Percentiles rank a stretch among this genome's conserved stretches.
Conservation (phyloP, 2,329 filamentous ascomycete genomes). For the Fusarium caatingaense region DNA sequence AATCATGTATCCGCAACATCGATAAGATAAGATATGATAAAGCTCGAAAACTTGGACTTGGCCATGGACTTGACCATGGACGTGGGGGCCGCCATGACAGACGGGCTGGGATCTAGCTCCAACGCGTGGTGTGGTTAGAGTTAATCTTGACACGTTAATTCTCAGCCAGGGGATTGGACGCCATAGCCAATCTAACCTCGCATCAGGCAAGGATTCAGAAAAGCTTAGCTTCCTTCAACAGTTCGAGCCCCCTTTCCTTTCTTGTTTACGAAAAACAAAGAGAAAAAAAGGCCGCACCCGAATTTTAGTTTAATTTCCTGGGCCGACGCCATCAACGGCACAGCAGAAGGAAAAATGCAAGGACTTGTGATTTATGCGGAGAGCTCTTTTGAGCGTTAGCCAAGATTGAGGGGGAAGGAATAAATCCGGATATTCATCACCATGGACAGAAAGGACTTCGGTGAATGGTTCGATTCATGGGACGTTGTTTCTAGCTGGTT, state of each 20-base stretch:
- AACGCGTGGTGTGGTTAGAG: slow-evolving; percentile 1
- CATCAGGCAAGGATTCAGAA: slow-evolving; percentile 3
- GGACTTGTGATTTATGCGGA: slow-evolving; percentile 1
- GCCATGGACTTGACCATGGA: neutral
- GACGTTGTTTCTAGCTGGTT: neutral
- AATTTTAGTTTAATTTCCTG: neutral
- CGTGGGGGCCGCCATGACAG: slow-evolving; percentile 13
- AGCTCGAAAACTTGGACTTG: slow-evolving; percentile 1
- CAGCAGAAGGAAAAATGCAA: neutral
- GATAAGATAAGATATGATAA: slow-evolving; percentile 1
- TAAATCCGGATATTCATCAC: neutral
- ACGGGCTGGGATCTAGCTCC: slow-evolving; percentile 6
- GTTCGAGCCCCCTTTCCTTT: slow-evolving; percentile 2
- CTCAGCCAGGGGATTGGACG: slow-evolving; percentile 7
- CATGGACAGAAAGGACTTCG: neutral
- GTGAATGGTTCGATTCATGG: slow-evolving; percentile 18
- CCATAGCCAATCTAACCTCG: slow-evolving; percentile 4
- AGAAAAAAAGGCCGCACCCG: slow-evolving; percentile 1
- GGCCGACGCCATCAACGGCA: slow-evolving; percentile 4
- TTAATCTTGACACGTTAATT: slow-evolving; percentile 30
- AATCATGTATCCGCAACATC: neutral
- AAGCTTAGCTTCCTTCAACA: slow-evolving; percentile 22
- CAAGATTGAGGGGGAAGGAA: neutral
- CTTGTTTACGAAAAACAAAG: neutral
- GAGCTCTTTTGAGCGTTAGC: neutral